Evolutionary conservation across 768 basidiomycete genomes (phyloP), one percentile per base, ranked within the genome.

Genomic region (Trametes cubensis): DNA sequence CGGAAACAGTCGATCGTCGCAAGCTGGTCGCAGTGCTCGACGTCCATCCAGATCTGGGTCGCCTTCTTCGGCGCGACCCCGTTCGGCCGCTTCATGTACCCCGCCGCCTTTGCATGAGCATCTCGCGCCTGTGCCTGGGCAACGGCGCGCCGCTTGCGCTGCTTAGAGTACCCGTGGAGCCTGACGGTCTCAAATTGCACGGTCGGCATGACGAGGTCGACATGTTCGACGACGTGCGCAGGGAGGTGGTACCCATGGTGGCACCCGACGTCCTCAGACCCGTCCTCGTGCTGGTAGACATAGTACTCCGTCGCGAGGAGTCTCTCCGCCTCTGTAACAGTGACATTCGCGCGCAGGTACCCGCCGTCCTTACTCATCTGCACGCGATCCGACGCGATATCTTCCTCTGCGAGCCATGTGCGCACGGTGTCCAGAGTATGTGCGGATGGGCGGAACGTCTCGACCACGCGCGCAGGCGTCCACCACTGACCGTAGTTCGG

Each of bases 161-260:
- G 46, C 23, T 10, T 50, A 7, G 23, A 21, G 23, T 58, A 48
- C 39, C 39, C 18, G 13, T 11, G 38, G 25, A 58, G 40, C 57
- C 39, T 49, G 3, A 58, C n/a, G 25, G 18, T 58, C 48, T 79
- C 76, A 65, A 90, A 90, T 71, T 85, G 83, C 0, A 87, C 87
- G 1, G 89, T 90, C 0, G 89, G 89, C 55, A 87, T 86, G 40
- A 90, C 77, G 39, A 90, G 72, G 26, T 89, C 87, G 53, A 90
- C 71, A 66, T 89, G 87, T 4, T 77, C 73, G 62, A 83, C 77
- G 51, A 90, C 70, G 56, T 80, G 63, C 50, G 77, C 76, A 0
- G 89, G 89, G 17, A 91, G 80, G 66, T 83, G 85, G 75, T 89
- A 90, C 65, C 75, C 78, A 5, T 81, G 58, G 80, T 83, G 17